Evolutionary conservation across 352 stramenopile genomes (phyloP), one percentile per base, ranked within the genome.

Genomic region (Globisporangium yorkense): DNA sequence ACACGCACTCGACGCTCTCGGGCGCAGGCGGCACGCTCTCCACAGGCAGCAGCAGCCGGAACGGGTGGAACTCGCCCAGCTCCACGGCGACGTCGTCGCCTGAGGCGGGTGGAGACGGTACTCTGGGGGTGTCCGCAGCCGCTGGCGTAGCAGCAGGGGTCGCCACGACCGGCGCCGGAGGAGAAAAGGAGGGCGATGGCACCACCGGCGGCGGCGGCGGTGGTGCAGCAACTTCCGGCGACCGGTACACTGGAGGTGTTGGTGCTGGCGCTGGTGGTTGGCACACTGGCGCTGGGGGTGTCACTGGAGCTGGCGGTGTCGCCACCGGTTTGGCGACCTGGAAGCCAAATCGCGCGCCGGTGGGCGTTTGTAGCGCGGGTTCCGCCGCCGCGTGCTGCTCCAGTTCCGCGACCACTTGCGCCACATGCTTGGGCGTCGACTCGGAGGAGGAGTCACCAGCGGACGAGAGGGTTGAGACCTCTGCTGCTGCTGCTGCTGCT

Each of bases 1-100:
- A 93, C 12, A 91, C 63, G 41, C 74, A 87, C 24, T 78, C 66
- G 35, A 91, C 52, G 41, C 61, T 66, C 29, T 85, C 75, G 0
- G 80, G 79, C 9, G 89, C 56, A 3, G 63, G 57, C 0, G 80
- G 83, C 7, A 89, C 65, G 1, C 56, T 39, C 31, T 75, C 56
- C 27, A 89, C 61, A 2, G 79, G 77, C 16, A 81, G 43, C 29
- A 90, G 57, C 33, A 89, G 40, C 40, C 69, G 68, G 56, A 80
- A 79, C 8, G 80, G 80, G 20, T 87, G 72, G 33, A 81, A 75
- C 15, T 66, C 51, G 1, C 33, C 53, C 27, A 68, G 21, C 5
- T 54, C 41, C 5, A 16, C 24, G 1, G n/a, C n/a, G 29, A 20
- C 24, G 18, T 0, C 40, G 13, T 24, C 37, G 44, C 20, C 45